Percentiles rank a stretch among this genome's conserved stretches.
Conservation (phyloP, 2,329 filamentous ascomycete genomes). For the Acrocalymma vagum region DNA sequence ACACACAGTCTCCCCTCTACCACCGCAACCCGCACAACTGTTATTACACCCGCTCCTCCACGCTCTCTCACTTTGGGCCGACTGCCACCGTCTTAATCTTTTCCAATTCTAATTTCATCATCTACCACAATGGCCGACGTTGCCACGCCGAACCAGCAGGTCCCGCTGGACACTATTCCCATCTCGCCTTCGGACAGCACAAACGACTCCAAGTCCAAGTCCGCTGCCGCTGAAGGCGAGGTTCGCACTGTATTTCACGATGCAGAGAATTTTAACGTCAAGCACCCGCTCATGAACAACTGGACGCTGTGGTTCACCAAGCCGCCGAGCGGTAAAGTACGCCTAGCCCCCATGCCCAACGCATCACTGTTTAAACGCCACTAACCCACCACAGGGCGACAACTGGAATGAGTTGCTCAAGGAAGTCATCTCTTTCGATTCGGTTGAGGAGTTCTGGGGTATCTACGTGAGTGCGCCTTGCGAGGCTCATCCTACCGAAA, state of each 20-base stretch:
- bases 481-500: background rate
- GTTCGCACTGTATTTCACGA: conserved; percentile 96
- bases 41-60: conserved; percentile 17
- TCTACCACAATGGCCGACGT: conserved; percentile 45
- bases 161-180: conserved; percentile 64
- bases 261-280: conserved; percentile 99
- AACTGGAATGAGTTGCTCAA: conserved; percentile 99
- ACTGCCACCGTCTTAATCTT: conserved; percentile 8
- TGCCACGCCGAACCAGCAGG: conserved; percentile 54
- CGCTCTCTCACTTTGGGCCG: conserved; percentile 19
- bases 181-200: conserved; percentile 58
- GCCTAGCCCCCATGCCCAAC: conserved; percentile 19
- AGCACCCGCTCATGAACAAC: conserved; percentile 95
- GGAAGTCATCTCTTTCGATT: conserved; percentile 98
- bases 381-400: conserved; percentile 72
- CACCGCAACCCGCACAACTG: conserved; percentile 23
- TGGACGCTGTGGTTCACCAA: conserved; percentile 99
- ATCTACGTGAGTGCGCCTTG: conserved; percentile 79
- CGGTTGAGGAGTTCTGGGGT: conserved; percentile 99
- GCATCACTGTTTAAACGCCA: conserved; percentile 2
- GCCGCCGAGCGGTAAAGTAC: conserved; percentile 92
- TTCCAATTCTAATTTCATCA: conserved; percentile 6
- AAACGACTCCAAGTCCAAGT: conserved; percentile 50
- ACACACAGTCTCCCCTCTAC: no score
- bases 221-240: conserved; percentile 59